Evolutionary conservation across 2,329 filamentous ascomycete genomes (phyloP), one percentile per base, ranked within the genome.

Genomic region (Trichoderma citrinoviride): DNA sequence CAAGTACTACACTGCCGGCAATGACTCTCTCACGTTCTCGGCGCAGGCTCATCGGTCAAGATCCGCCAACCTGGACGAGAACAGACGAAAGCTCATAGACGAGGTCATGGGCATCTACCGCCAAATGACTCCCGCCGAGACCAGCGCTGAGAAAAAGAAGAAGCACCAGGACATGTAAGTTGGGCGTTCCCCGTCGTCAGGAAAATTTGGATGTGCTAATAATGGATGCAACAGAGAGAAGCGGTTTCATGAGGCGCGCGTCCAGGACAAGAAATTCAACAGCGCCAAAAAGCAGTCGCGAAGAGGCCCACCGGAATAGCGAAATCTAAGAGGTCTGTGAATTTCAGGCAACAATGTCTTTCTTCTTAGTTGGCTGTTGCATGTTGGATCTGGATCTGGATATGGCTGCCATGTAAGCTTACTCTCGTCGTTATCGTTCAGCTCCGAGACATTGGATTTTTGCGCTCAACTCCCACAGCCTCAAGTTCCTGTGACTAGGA

Each of bases 11-110:
- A 78, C 81, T 1, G 77, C 74, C 46, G 73, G 78, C 41, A 85
- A 73, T 66, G 83, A 87, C 71, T 81, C 79, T 46, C 79, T 87
- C 66, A 81, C 79, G 0, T 81, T 87, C 40, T 81, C 85, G 61
- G 83, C 83, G 0, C 85, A 87, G 71, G 82, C 79, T 2, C 79
- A 83, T 61, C 78, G 85, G 21, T 84, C 82, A 44, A 77, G 83
- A 52, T 75, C 76, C 17, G 79, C 81, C 55, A 87, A 87, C 69
- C 75, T 77, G 10, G 79, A 83, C 1, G 82, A 85, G 44, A 87
- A 87, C 70, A 77, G 77, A 37, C 71, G 73, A 25, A 83, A 86
- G 70, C 74, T 86, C 1, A 66, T 77, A 2, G 76, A 82, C 3
- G 84, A 85, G 71, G 68, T 86, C 12, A 73, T 72, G 29, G 76